phyloP scores from a whole-genome alignment of 192 early-diverging fungal species.

The Entophlyctis helioformis region DNA sequence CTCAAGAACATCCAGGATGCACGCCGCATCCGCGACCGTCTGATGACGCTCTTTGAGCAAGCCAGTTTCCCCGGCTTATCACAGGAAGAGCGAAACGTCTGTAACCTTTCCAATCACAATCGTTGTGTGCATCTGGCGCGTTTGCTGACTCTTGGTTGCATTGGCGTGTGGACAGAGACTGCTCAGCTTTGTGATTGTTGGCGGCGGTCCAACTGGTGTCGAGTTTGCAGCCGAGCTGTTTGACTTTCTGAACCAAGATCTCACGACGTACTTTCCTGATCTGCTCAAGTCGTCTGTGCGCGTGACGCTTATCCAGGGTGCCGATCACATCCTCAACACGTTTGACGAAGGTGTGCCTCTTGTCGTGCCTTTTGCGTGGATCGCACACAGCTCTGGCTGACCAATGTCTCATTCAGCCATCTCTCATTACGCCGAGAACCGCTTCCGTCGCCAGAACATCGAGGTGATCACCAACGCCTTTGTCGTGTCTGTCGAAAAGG shows the following conservation, averaged over 20 bases:
- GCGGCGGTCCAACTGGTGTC: constrained; percentile 61
- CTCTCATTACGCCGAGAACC: constrained; percentile 50
- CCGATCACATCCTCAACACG: constrained; percentile 65
- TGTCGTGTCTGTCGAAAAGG: constrained; percentile 40
- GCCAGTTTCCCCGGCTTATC: constrained; percentile 49
- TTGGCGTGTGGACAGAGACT: constrained; percentile 16
- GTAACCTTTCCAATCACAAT: not conserved
- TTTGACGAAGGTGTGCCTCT: no score
- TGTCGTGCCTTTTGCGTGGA: no score
- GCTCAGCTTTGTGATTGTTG: constrained; percentile 59
- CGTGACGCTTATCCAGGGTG: constrained; percentile 54
- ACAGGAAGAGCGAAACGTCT: constrained; percentile 38
- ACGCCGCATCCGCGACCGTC: constrained; percentile 35
- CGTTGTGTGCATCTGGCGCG: no score
- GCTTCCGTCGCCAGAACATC: constrained; percentile 50
- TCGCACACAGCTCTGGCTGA: no score
- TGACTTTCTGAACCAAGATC: constrained; percentile 15
- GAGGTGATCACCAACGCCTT: constrained; percentile 57
- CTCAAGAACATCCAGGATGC: constrained; percentile 60
- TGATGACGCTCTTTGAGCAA: constrained; percentile 55
- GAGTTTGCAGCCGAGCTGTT: constrained; percentile 51
- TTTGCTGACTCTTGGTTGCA: not conserved
- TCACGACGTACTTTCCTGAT: constrained; percentile 45
- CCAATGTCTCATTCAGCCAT: constrained; percentile 23
- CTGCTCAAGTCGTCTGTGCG: constrained; percentile 37